Conservation (phyloP, 2,329 filamentous ascomycete species). For the Sarocladium brachiariae region DNA sequence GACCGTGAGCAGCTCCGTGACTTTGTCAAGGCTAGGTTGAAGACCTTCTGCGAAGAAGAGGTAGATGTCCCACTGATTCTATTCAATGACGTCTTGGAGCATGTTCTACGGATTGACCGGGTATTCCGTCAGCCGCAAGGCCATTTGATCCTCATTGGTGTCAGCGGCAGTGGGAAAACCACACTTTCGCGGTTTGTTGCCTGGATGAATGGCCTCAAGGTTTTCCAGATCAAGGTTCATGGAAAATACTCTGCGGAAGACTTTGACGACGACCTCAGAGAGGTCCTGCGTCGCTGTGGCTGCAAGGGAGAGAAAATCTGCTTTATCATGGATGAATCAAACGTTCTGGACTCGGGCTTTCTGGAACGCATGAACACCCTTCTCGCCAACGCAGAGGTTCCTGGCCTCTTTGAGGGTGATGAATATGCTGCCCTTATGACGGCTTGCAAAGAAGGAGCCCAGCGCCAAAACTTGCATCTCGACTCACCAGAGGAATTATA, state of each 20-base stretch:
- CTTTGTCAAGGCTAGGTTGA: constrained; percentile 93
- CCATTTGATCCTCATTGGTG: constrained; percentile 95
- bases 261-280: constrained; percentile 94
- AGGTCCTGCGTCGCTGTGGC: constrained; percentile 85
- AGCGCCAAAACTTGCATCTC: constrained; percentile 87
- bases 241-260: constrained; percentile 97
- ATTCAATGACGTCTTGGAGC: constrained; percentile 99
- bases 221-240: constrained; percentile 99
- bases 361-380: constrained; percentile 98
- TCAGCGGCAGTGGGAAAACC: constrained; percentile 97
- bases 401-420: constrained; percentile 97
- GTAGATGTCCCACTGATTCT: constrained; percentile 96
- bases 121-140: constrained; percentile 98
- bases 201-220: constrained; percentile 99
- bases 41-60: constrained; percentile 98
- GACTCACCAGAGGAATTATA: constrained; percentile 99
- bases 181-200: constrained; percentile 96
- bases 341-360: constrained; percentile 97
- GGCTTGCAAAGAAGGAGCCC: constrained; percentile 95
- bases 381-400: constrained; percentile 97
- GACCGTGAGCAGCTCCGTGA: constrained; percentile 91
- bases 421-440: constrained; percentile 99
- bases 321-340: constrained; percentile 99
- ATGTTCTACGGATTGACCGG: constrained; percentile 95
- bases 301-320: constrained; percentile 99